phyloP scores from a whole-genome alignment of 2,329 filamentous ascomycete species.

The Fusarium chuoi region DNA sequence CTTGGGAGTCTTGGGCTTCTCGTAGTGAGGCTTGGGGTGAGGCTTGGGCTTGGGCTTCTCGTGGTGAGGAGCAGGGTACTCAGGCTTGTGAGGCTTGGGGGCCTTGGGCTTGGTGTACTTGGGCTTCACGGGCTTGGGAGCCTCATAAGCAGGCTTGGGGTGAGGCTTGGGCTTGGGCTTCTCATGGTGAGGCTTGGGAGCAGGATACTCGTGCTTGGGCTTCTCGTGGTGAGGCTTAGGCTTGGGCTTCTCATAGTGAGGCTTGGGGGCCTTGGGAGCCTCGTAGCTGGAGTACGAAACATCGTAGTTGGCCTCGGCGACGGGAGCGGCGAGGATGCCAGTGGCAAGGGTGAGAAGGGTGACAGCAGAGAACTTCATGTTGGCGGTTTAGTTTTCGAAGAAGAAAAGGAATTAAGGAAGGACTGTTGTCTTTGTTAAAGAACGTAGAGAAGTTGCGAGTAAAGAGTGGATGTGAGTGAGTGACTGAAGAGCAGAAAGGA shows the following conservation, averaged over 20 bases:
- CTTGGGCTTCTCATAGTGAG: constrained; percentile 8
- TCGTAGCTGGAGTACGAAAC: constrained; percentile 12
- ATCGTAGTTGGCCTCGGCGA: constrained; percentile 21
- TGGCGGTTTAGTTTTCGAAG: not conserved
- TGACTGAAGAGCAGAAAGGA: constrained; percentile 16
- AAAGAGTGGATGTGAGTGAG: constrained; percentile 15
- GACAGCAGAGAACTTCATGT: constrained; percentile 32
- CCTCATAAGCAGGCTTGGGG: not conserved
- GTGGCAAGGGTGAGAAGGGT: constrained; percentile 31
- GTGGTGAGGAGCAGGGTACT: no score
- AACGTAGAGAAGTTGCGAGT: constrained; percentile 4
- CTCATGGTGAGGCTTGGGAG: not conserved
- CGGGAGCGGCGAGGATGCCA: constrained; percentile 26
- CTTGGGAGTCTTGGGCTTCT: not conserved
- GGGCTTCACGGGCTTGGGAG: not conserved
- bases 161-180: constrained; percentile 1
- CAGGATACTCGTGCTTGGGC: not conserved
- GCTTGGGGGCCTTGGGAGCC: constrained; percentile 16
- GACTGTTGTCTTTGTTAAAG: not conserved
- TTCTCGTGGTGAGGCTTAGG: constrained; percentile 11
- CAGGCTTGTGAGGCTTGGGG: no score
- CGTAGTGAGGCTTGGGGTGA: not conserved
- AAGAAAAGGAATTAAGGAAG: not conserved
- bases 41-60: no score
- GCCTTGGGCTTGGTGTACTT: not conserved